phyloP scores from a whole-genome alignment of 345 rosid genomes.

The Lepidium didymum region DNA sequence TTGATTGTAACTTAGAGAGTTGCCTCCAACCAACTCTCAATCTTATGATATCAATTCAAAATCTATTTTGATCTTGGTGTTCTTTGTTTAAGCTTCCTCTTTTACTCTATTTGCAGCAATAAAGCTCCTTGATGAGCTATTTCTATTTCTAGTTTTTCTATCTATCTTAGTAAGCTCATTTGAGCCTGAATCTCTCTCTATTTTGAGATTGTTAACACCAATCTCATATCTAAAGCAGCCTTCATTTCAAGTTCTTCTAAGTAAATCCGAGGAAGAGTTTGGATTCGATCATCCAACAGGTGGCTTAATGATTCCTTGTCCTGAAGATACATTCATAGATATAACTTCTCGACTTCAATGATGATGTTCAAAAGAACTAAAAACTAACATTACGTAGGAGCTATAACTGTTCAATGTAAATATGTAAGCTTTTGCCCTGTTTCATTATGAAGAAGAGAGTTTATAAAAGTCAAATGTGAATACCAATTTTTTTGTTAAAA shows the following conservation, averaged over 20 bases:
- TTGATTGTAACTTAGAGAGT: too few species aligned
- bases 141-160: too few species aligned
- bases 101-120: too few species aligned
- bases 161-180: too few species aligned
- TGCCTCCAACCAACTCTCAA: too few species aligned
- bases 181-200: too few species aligned
- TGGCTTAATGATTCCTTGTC: conserved; percentile 44
- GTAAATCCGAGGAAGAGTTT: conserved; percentile 43
- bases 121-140: too few species aligned
- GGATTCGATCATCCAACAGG: conserved; percentile 46
- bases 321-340: conserved; percentile 32
- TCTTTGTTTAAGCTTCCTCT: too few species aligned
- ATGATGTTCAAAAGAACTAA: not conserved
- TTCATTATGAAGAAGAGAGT: not conserved
- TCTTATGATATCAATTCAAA: too few species aligned
- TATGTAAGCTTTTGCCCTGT: not conserved
- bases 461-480: not conserved
- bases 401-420: not conserved
- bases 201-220: too few species aligned
- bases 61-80: too few species aligned
- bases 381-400: not conserved
- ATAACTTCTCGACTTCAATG: conserved; percentile 25
- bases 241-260: conserved; percentile 36
- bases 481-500: not conserved
- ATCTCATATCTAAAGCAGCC: conserved; percentile 35